Evolutionary conservation across 805 yeast species (phyloP), one percentile per base, ranked within the genome.

Genomic region (Scheffersomyces ergatensis): DNA sequence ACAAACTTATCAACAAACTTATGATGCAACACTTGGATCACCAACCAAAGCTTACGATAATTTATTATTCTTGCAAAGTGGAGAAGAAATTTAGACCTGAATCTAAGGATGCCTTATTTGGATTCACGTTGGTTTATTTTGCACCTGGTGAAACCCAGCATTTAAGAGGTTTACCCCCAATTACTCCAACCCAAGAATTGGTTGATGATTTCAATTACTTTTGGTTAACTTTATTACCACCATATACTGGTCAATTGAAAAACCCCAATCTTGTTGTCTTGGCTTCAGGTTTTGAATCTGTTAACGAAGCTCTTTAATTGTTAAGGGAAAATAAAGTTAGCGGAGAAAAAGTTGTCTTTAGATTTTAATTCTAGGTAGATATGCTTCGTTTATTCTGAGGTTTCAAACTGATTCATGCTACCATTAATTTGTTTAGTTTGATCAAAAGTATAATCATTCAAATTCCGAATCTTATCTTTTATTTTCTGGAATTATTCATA

Each of bases 341-440:
- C 42, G 75, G 62, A 38, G 70, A 65, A 45, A 76, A 76, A 54
- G 46, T 75, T 43, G 76, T 75, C 6, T 64, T 69, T 47, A 60
- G 67, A 35, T 4, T 15, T n/a, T n/a, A n/a, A n/a, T n/a, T n/a
- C n/a, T n/a, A n/a, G n/a, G n/a, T n/a, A n/a, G n/a, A n/a, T n/a
- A n/a, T n/a, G n/a, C n/a, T n/a, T n/a, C n/a, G n/a, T n/a, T n/a
- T n/a, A n/a, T n/a, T n/a, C n/a, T n/a, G n/a, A n/a, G n/a, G n/a
- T n/a, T n/a, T n/a, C n/a, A n/a, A n/a, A n/a, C n/a, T n/a, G n/a
- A n/a, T n/a, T n/a, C n/a, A n/a, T n/a, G n/a, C n/a, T n/a, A n/a
- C n/a, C n/a, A n/a, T n/a, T n/a, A n/a, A n/a, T n/a, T n/a, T n/a
- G n/a, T n/a, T n/a, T n/a, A n/a, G n/a, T n/a, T n/a, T n/a, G n/a